Conservation (phyloP, 257 asterid genomes). For the Ilex aquifolium region DNA sequence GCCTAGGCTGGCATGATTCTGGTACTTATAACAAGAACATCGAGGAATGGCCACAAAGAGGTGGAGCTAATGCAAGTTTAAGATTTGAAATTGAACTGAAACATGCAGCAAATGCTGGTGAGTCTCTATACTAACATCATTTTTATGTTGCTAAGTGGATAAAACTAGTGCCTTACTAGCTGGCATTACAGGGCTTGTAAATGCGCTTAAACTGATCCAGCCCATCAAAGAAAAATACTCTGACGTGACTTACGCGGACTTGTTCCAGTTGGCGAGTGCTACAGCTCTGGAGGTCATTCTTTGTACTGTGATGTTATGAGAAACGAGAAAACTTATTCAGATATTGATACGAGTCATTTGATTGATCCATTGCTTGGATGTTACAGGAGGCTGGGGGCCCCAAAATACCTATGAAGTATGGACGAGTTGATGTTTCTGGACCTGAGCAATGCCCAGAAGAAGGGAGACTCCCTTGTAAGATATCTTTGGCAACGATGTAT, state of each 20-base stretch:
- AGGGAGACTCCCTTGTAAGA: conserved; percentile 95
- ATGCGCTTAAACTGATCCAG: conserved; percentile 92
- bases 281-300: conserved; percentile 78
- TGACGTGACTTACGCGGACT: conserved; percentile 74
- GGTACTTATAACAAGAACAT: conserved; percentile 90
- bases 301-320: conserved; percentile 6
- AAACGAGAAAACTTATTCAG: conserved; percentile 3
- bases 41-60: conserved; percentile 88
- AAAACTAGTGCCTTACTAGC: conserved; percentile 29
- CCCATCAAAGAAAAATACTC: conserved; percentile 94
- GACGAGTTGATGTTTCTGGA: conserved; percentile 77
- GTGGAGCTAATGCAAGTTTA: conserved; percentile 97
- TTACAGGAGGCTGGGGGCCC: conserved; percentile 96
- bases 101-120: conserved; percentile 98
- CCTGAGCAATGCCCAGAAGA: conserved; percentile 97
- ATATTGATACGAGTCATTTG: conserved; percentile 1
- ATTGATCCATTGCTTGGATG: conserved; percentile 15
- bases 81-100: conserved; percentile 87
- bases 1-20: conserved; percentile 99
- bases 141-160: conserved; percentile 3
- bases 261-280: conserved; percentile 96
- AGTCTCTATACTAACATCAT: conserved; percentile 8
- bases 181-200: conserved; percentile 73
- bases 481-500: conserved; percentile 4
- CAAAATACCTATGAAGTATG: conserved; percentile 93